Evolutionary conservation across 768 basidiomycete genomes (phyloP), one percentile per base, ranked within the genome.

Genomic region (Podaxis sp.): DNA sequence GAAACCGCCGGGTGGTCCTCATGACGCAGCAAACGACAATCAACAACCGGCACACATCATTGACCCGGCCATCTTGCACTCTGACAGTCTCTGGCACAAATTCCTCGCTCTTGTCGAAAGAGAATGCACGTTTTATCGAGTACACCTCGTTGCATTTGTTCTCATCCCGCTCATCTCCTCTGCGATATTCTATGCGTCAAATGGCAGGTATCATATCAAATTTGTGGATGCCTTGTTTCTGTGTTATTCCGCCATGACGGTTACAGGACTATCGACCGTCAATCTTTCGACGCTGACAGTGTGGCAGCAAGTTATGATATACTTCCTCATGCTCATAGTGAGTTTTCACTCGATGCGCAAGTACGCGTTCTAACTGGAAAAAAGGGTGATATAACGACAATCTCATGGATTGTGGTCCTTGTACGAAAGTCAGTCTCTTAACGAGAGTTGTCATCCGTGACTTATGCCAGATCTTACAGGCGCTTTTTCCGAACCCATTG

Each of bases 331-430:
- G 85, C 65, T 70, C 42, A 73, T 79, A 61, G 82, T 82, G 63
- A 72, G 76, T 72, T 39, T 39, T 52, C 40, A 59, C 30, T 19
- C 52, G 24, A 0, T 4, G 28, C 44, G 17, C 33, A 19, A 1
- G 60, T 4, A 52, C 11, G 7, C 22, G 15, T 52, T n/a, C 22
- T 46, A 4, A 42, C 39, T 33, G 26, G 12, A 46, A 15, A 39
- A 42, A 62, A 84, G 76, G 82, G 83, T 0, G 77, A 81, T 59
- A 69, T 80, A 57, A 82, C 83, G 0, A 74, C 79, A 26, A 83
- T 87, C 17, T 85, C 86, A 2, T 87, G 88, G 84, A 73, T 86
- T 44, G 87, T 88, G 81, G 86, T 89, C 33, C 74, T 87, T 52
- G 81, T 87, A n/a, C 77, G 88, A 59, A 82, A 84, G 82, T 84